Percentiles rank a stretch among this genome's conserved stretches.
Conservation (phyloP, 1,284 basidiomycete species). For the Sparassis latifolia region DNA sequence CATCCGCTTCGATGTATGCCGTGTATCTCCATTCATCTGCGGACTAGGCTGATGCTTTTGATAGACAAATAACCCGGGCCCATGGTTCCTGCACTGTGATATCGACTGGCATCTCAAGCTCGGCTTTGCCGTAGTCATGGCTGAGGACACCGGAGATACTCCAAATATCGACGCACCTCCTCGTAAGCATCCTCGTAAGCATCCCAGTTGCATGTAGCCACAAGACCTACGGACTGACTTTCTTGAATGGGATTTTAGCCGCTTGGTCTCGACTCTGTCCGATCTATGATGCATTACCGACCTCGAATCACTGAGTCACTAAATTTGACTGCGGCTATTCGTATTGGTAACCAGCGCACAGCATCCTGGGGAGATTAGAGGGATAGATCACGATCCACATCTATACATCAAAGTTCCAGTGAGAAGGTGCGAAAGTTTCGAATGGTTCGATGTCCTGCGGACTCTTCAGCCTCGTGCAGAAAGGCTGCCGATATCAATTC, state of each 20-base stretch:
- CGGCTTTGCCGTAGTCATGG: conserved; percentile 18
- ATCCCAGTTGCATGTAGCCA: background rate
- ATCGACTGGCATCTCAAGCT: conserved; percentile 17
- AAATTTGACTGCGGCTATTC: no score
- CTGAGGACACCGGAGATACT: conserved; percentile 11
- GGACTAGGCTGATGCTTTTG: background rate
- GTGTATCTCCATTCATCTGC: no score
- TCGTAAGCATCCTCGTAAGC: conserved; percentile 5
- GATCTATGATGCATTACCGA: conserved; percentile 11
- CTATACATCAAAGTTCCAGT: no score
- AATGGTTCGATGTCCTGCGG: no score
- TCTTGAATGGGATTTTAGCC: conserved; percentile 2
- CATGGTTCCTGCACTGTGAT: conserved; percentile 21
- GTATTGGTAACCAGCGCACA: no score
- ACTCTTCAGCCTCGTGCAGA: no score
- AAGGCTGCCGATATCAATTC: no score
- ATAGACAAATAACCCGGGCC: conserved; percentile 19
- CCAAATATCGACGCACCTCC: conserved; percentile 7
- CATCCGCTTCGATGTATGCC: conserved; percentile 21
- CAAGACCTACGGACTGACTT: background rate
- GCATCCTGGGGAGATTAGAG: no score
- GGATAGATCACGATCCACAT: no score
- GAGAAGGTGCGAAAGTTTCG: no score
- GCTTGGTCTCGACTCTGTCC: conserved; percentile 17
- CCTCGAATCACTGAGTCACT: conserved; percentile 8